A percentile compares a stretch with the other conserved stretches of the same genome.
Evolutionary conservation across 2,329 filamentous ascomycete genomes (phyloP).

Genomic region (Aspergillus niger): DNA sequence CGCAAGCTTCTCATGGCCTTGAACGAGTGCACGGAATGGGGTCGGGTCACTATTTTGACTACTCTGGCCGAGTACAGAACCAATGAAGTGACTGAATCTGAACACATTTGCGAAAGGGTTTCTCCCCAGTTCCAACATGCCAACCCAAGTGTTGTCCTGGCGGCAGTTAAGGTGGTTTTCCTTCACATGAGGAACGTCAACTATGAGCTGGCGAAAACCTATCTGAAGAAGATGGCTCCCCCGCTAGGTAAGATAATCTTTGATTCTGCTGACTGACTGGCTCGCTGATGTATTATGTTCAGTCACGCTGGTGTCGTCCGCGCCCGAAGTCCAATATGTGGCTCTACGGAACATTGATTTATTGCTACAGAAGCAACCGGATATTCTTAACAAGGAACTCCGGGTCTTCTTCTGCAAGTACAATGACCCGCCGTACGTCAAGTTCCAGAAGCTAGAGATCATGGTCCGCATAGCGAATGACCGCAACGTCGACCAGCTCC

Average conservation of each 20-base stretch:
- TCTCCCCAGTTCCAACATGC: slow-evolving; percentile 97
- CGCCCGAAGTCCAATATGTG: slow-evolving; percentile 96
- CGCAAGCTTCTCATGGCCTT: slow-evolving; percentile 96
- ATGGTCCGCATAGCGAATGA: slow-evolving; percentile 99
- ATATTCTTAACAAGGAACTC: slow-evolving; percentile 95
- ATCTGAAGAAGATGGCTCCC: slow-evolving; percentile 98
- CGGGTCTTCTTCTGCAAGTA: slow-evolving; percentile 99
- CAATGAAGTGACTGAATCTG: slow-evolving; percentile 87
- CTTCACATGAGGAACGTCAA: slow-evolving; percentile 88
- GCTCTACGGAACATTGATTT: slow-evolving; percentile 95
- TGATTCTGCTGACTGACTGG: neutral
- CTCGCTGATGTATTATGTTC: slow-evolving; percentile 27
- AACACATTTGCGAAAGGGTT: slow-evolving; percentile 96
- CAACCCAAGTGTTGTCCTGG: slow-evolving; percentile 92
- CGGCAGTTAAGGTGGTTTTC: slow-evolving; percentile 98
- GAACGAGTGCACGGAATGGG: slow-evolving; percentile 99
- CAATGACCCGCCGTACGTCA: slow-evolving; percentile 96
- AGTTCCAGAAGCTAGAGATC: slow-evolving; percentile 96
- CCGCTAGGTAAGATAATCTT: slow-evolving; percentile 68
- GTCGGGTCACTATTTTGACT: slow-evolving; percentile 86
- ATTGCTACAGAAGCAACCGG: slow-evolving; percentile 89
- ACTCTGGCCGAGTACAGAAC: slow-evolving; percentile 87
- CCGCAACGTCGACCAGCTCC: slow-evolving; percentile 89
- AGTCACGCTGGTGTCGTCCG: slow-evolving; percentile 95
- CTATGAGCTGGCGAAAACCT: slow-evolving; percentile 75